Conservation (phyloP, 2,329 filamentous ascomycete species). For the Penicillium sp. region DNA sequence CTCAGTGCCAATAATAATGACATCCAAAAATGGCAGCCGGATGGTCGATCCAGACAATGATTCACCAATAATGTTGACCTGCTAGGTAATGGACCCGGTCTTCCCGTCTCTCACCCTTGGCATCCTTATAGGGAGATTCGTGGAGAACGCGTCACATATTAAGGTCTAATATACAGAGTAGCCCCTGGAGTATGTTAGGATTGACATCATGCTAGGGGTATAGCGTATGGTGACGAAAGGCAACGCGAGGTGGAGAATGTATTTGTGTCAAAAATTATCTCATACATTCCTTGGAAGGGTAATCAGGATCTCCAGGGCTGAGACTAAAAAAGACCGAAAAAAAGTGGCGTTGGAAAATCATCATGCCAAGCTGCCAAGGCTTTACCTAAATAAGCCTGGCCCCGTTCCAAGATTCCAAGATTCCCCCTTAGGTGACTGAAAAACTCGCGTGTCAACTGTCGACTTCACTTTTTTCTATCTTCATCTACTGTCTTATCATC, state of each 20-base stretch:
- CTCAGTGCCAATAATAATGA: not conserved
- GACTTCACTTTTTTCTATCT: not conserved
- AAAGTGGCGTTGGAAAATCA: not conserved
- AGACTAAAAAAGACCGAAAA: not conserved
- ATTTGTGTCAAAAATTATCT: not conserved
- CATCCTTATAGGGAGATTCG: conserved; percentile 14
- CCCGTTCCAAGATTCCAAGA: not conserved
- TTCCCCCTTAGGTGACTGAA: not conserved
- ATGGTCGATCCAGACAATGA: conserved; percentile 9
- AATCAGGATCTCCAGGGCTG: not conserved
- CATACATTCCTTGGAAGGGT: not conserved
- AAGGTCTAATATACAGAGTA: not conserved
- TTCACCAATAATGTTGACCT: conserved; percentile 8
- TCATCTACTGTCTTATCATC: conserved; percentile 1
- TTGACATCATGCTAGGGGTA: conserved; percentile 14
- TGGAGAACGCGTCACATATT: conserved; percentile 18
- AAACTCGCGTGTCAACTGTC: not conserved
- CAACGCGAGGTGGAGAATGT: not conserved
- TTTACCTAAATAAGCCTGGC: conserved; percentile 16
- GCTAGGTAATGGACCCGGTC: conserved; percentile 8
- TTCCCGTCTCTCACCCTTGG: conserved; percentile 6
- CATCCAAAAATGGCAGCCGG: not conserved
- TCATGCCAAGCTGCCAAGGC: conserved; percentile 18
- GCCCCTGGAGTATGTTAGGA: not conserved
- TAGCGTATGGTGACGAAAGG: not conserved